Base-by-base conservation (phyloP, 805 yeast genomes). In the Candida ipomoeae region DNA sequence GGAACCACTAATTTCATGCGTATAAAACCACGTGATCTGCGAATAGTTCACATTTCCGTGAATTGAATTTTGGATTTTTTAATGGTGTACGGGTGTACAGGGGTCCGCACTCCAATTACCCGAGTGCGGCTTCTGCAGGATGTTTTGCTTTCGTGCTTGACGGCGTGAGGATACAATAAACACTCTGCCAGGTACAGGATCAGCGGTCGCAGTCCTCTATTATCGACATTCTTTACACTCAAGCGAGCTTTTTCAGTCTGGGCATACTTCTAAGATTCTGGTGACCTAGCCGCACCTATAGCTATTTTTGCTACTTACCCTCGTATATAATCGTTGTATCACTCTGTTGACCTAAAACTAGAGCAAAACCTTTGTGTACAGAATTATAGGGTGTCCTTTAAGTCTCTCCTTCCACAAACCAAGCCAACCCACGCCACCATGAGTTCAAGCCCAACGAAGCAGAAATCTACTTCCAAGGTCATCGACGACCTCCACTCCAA, bases 401-500 rank as follows among this genome's bases (percentile, higher is more conserved):
- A 21, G 45, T 21, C 45, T 33, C 29, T n/a, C 20, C 37, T 42
- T n/a, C 20, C 45, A 42, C 45, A 33, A 32, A 32, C 33, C 40
- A 40, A 31, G 18, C 5, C 20, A 34, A 17, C 29, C 14, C 37
- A 20, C 33, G 33, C 31, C 39, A 43, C 15, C 14, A 61, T 59
- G 62, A 55, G 52, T 21, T 62, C 59, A 23, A 59, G 62, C 38
- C 64, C 62, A 23, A 52, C 52, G 18, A 60, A 61, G 40, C 56
- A 55, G 48, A 55, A 62, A 44, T 53, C 62, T 31, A 55, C 70
- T 11, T 67, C 70, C 23, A 57, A 55, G 46, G 74, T 75, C 70
- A 79, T 84, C 32, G 89, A 84, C 60, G 68, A 76, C 11, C 70
- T 85, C 48, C 83, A 76, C 67, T 48, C 66, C 57, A 73, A 73